Conservation (phyloP, 192 early-diverging fungal genomes). For the Geosiphon pyriformis region DNA sequence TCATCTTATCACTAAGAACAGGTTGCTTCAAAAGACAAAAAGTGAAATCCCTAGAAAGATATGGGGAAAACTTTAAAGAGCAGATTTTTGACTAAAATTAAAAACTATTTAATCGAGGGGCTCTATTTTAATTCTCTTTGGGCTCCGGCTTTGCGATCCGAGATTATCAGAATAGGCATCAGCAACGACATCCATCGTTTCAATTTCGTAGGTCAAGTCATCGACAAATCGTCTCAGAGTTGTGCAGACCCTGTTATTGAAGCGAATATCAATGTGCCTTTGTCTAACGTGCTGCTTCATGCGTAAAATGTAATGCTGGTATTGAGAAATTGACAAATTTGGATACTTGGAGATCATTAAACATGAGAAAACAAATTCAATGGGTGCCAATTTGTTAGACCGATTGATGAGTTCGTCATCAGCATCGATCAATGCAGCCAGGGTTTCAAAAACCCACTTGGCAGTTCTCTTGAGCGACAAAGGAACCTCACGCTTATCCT, state of each 20-base stretch:
- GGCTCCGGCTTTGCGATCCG: no score
- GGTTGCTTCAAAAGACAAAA: no score
- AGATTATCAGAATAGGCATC: no score
- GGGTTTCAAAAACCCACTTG: neutral
- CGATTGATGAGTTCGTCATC: constrained; percentile 5
- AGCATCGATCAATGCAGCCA: constrained; percentile 5
- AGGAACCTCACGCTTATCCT: constrained; percentile 8
- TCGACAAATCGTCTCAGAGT: constrained; percentile 19
- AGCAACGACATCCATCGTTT: no score
- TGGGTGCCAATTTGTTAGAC: constrained; percentile 8
- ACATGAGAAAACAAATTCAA: constrained; percentile 24
- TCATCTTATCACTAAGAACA: no score
- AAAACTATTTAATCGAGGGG: no score
- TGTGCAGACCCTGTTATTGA: constrained; percentile 15
- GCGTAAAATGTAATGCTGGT: constrained; percentile 12
- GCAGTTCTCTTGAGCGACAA: neutral
- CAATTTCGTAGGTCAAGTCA: constrained; percentile 18
- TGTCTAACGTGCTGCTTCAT: constrained; percentile 21
- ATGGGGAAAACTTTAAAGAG: no score
- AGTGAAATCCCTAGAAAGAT: no score
- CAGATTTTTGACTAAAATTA: no score
- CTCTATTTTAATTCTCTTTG: no score
- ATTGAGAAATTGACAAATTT: constrained; percentile 14
- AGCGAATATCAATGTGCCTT: constrained; percentile 21
- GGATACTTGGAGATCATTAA: constrained; percentile 15